Evolutionary conservation across 2,329 filamentous ascomycete genomes (phyloP).

Genomic region (Rosellinia necatrix): DNA sequence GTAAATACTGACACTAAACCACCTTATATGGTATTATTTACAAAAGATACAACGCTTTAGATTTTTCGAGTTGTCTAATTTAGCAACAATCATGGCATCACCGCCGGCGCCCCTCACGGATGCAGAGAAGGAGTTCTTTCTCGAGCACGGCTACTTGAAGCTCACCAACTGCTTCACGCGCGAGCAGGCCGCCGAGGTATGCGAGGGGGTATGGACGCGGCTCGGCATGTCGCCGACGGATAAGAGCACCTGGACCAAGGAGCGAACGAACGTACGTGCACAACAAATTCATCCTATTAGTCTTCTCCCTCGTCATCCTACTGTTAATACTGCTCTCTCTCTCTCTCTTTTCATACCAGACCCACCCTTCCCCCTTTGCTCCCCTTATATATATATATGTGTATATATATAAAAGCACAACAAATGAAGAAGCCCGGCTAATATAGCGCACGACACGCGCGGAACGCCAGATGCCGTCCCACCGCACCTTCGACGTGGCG

Average conservation of each 20-base stretch:
- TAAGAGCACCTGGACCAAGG: conserved; percentile 66
- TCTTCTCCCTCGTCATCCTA: neutral
- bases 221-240: conserved; percentile 68
- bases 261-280: conserved; percentile 57
- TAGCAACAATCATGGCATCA: conserved; percentile 32
- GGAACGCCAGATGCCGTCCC: conserved; percentile 61
- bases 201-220: conserved; percentile 64
- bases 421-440: too few species aligned
- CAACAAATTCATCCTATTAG: neutral
- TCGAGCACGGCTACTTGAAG: conserved; percentile 60
- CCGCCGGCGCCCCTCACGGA: conserved; percentile 37
- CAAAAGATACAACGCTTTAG: neutral
- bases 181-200: conserved; percentile 38
- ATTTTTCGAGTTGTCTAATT: too few species aligned
- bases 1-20: too few species aligned
- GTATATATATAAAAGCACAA: too few species aligned
- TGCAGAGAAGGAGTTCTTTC: conserved; percentile 50
- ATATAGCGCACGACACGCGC: too few species aligned
- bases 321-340: too few species aligned
- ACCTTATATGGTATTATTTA: neutral
- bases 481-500: conserved; percentile 57
- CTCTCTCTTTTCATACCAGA: too few species aligned
- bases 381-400: too few species aligned
- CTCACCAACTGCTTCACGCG: conserved; percentile 51
- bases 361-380: neutral